These are phyloP conservation scores for Fusarium phyllophilum DNA, from an alignment of 2,329 filamentous ascomycete species.

Conservation along the genomic window DNA sequence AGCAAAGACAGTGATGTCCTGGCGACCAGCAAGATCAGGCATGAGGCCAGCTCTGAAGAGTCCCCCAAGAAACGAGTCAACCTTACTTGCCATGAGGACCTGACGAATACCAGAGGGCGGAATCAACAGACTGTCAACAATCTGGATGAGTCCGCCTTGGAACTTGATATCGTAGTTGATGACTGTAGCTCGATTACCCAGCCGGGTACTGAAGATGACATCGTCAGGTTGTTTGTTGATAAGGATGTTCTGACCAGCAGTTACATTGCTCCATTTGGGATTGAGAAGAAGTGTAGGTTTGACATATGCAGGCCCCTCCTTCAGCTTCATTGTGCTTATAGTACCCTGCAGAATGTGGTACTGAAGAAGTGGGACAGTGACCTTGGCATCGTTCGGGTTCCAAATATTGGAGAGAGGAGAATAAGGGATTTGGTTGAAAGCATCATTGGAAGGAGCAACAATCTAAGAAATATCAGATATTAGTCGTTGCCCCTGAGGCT, in stretches of 20 bases:
- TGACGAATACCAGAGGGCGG: constrained; percentile 60
- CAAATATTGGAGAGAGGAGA: constrained; percentile 61
- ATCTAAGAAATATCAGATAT: constrained; percentile 48
- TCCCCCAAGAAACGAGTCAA: constrained; percentile 53
- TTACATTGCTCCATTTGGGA: constrained; percentile 58
- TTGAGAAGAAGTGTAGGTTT: constrained; percentile 56
- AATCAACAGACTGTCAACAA: constrained; percentile 62
- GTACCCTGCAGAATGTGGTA: constrained; percentile 70
- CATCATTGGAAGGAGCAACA: constrained; percentile 67
- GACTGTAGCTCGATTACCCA: constrained; percentile 57
- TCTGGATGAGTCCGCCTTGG: constrained; percentile 61
- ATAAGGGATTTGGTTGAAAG: constrained; percentile 65
- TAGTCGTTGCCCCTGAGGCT: not conserved
- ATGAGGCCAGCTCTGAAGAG: constrained; percentile 48
- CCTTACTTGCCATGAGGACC: constrained; percentile 60
- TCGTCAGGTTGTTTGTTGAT: constrained; percentile 56
- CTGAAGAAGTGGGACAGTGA: constrained; percentile 62
- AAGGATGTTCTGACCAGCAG: constrained; percentile 60
- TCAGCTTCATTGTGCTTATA: constrained; percentile 53
- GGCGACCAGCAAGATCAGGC: constrained; percentile 54
- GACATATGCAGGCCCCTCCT: constrained; percentile 51
- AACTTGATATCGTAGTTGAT: constrained; percentile 57
- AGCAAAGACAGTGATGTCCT: constrained; percentile 70
- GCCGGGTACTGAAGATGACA: constrained; percentile 61
- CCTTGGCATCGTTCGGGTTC: constrained; percentile 55